A percentile compares a stretch with the other conserved stretches of the same genome.
phyloP scores from a whole-genome alignment of 2,329 filamentous ascomycete genomes.

The Sordariomycetes sp. region DNA sequence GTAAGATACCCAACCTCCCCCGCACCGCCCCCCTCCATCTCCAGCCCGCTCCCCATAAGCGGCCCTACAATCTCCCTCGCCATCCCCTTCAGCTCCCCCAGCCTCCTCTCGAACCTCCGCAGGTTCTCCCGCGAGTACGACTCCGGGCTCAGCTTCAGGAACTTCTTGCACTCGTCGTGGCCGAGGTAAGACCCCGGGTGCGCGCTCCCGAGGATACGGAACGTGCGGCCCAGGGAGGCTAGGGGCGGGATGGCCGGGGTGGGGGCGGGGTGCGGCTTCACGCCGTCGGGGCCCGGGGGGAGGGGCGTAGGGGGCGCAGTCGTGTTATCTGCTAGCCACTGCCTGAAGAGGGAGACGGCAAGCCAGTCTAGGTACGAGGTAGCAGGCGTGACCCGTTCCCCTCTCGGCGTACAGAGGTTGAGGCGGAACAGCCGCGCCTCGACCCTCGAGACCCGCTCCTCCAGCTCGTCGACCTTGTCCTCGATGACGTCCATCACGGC shows the following conservation, averaged over 20 bases:
- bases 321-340: constrained; percentile 88
- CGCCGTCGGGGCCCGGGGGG: constrained; percentile 11
- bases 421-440: constrained; percentile 76
- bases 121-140: constrained; percentile 80
- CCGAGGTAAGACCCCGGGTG: constrained; percentile 50
- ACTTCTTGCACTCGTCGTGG: constrained; percentile 83
- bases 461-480: constrained; percentile 86
- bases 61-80: constrained; percentile 74
- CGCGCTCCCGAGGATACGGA: constrained; percentile 59
- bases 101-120: constrained; percentile 68
- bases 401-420: constrained; percentile 62
- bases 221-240: constrained; percentile 56
- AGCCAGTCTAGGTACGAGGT: constrained; percentile 86
- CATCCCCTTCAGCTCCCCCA: constrained; percentile 79
- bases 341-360: constrained; percentile 72
- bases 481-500: constrained; percentile 79
- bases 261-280: constrained; percentile 19
- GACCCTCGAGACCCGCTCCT: constrained; percentile 66
- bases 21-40: constrained; percentile 50
- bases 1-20: constrained; percentile 34
- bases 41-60: constrained; percentile 72
- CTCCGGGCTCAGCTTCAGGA: constrained; percentile 71
- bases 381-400: constrained; percentile 68
- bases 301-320: constrained; percentile 44
- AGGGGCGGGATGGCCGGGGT: constrained; percentile 29